Percentiles rank a stretch among this genome's conserved stretches.
Evolutionary conservation across 225 moss, liverwort and hornwort species (phyloP).

Genomic region (Marchantia paleacea): DNA sequence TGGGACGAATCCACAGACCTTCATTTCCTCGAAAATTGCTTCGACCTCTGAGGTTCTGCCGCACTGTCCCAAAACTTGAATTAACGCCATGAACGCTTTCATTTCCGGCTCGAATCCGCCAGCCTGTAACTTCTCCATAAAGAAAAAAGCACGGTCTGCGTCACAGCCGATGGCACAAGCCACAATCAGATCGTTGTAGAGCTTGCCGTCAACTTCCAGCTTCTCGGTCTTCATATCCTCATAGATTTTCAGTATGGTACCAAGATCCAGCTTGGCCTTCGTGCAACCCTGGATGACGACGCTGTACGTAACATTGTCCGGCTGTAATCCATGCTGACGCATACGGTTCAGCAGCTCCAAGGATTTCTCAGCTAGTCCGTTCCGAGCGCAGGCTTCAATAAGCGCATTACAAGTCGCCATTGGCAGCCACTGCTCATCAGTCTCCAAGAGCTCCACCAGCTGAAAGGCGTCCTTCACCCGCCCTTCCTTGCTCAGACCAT

Average conservation of each 20-base stretch:
- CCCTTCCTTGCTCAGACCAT: constrained; percentile 54
- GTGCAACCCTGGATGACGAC: constrained; percentile 82
- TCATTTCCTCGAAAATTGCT: constrained; percentile 82
- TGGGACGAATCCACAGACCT: constrained; percentile 44
- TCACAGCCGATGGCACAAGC: constrained; percentile 64
- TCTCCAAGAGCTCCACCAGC: constrained; percentile 49
- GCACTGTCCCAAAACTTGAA: constrained; percentile 54
- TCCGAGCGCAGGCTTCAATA: constrained; percentile 56
- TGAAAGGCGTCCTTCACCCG: constrained; percentile 55
- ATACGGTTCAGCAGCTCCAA: constrained; percentile 58
- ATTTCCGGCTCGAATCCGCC: constrained; percentile 27
- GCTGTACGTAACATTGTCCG: constrained; percentile 71
- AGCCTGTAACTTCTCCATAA: constrained; percentile 68
- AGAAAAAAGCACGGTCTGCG: constrained; percentile 56
- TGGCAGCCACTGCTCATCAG: constrained; percentile 37
- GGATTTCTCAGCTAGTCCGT: constrained; percentile 46
- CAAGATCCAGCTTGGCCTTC: constrained; percentile 41
- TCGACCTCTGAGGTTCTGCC: constrained; percentile 73
- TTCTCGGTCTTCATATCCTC: constrained; percentile 58
- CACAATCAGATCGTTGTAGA: constrained; percentile 76
- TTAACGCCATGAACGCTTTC: constrained; percentile 52
- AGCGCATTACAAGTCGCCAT: constrained; percentile 60
- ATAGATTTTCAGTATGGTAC: constrained; percentile 43
- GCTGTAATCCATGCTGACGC: constrained; percentile 66
- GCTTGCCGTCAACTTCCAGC: constrained; percentile 70